These are phyloP conservation scores for Eutrema heterophyllum DNA, from an alignment of 345 rosid species.

Conservation along the genomic window DNA sequence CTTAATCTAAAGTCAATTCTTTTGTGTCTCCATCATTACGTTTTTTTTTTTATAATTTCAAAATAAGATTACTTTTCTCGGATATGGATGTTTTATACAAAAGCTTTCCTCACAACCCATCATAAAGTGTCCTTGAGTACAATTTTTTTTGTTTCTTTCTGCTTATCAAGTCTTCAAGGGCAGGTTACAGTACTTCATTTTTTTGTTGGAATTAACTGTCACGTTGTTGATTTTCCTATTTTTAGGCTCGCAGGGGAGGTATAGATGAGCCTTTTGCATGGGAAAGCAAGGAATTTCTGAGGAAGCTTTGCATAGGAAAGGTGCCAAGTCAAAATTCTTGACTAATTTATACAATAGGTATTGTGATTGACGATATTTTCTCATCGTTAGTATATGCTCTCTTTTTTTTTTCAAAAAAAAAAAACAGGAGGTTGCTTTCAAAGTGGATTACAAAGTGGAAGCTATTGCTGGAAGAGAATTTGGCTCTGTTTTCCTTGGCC, in stretches of 20 bases:
- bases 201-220: not conserved
- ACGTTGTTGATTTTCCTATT: not conserved
- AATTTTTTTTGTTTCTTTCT: not conserved
- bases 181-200: no score
- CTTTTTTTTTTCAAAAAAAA: not conserved
- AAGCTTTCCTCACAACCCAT: not conserved
- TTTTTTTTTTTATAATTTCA: not conserved
- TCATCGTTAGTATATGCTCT: not conserved
- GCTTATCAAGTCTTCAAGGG: no score
- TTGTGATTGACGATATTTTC: not conserved
- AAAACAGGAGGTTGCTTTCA: slow-evolving; percentile 80
- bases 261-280: slow-evolving; percentile 93
- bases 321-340: slow-evolving; percentile 30
- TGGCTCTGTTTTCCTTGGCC: slow-evolving; percentile 82
- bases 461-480: slow-evolving; percentile 71
- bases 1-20: not conserved
- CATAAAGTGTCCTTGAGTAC: not conserved
- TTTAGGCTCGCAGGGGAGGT: slow-evolving; percentile 82
- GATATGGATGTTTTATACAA: not conserved
- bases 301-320: slow-evolving; percentile 98
- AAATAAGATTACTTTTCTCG: no score
- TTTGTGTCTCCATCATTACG: not conserved
- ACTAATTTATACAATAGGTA: not conserved
- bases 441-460: slow-evolving; percentile 75
- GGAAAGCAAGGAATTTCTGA: slow-evolving; percentile 87